Percentiles rank a stretch among this genome's conserved stretches.
phyloP scores from a whole-genome alignment of 352 stramenopile species.

The Bremia lactucae region DNA sequence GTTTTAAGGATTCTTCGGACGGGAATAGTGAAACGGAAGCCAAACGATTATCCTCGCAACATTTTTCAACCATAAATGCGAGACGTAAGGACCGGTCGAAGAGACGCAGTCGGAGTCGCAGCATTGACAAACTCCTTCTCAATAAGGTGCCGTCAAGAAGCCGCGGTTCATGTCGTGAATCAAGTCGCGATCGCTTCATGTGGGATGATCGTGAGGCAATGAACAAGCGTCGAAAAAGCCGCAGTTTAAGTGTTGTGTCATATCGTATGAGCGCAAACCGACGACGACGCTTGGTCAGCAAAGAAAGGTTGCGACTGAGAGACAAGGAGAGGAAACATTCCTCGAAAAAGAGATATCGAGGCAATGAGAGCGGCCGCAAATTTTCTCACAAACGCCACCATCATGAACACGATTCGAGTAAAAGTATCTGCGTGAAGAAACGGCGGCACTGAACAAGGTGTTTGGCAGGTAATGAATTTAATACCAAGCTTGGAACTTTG shows the following conservation, averaged over 20 bases:
- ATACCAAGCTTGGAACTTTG: no score
- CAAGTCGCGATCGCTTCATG: slow-evolving; percentile 3
- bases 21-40: slow-evolving; percentile 30
- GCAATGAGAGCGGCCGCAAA: slow-evolving; percentile 36
- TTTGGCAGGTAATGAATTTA: no score
- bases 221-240: slow-evolving; percentile 13
- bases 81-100: slow-evolving; percentile 6
- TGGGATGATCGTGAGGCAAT: neutral
- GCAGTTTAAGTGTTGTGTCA: slow-evolving; percentile 11
- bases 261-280: slow-evolving; percentile 7
- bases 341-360: slow-evolving; percentile 29
- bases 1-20: slow-evolving; percentile 30
- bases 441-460: slow-evolving; percentile 9
- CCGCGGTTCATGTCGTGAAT: slow-evolving; percentile 13
- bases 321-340: slow-evolving; percentile 25
- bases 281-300: slow-evolving; percentile 8
- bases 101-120: slow-evolving; percentile 16
- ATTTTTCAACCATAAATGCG: slow-evolving; percentile 9
- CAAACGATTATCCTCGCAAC: slow-evolving; percentile 10
- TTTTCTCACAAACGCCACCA: slow-evolving; percentile 17
- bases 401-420: slow-evolving; percentile 16
- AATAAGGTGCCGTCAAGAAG: slow-evolving; percentile 8
- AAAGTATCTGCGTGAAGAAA: slow-evolving; percentile 19
- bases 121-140: slow-evolving; percentile 9
- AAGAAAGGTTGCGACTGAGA: slow-evolving; percentile 18